Evolutionary conservation across 495 filamentous ascomycete species (phyloP).

Genomic region (Hypoxylon cercidicola): DNA sequence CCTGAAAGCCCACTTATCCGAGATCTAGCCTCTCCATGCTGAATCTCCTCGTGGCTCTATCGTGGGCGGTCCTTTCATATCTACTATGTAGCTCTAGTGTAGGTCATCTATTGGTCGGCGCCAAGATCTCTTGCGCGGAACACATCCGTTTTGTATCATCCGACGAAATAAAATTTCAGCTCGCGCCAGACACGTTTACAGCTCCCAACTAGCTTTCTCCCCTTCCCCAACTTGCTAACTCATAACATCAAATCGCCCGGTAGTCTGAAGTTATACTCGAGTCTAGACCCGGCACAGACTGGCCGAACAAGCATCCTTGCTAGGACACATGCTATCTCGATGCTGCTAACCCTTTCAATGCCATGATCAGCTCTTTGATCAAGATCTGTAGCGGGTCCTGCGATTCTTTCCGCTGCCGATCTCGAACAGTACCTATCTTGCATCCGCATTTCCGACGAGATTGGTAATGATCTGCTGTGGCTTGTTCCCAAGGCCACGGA

Average conservation of each 20-base stretch:
- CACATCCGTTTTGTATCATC: conserved; percentile 1
- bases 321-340: conserved; percentile 15
- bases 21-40: conserved; percentile 1
- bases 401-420: conserved; percentile 9
- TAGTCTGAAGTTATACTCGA: background rate
- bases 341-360: conserved; percentile 29
- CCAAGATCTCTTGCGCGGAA: background rate
- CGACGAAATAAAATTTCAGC: conserved; percentile 8
- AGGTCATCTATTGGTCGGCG: background rate
- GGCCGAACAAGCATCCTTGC: conserved; percentile 15
- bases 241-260: too few species aligned
- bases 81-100: background rate
- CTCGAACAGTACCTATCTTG: background rate
- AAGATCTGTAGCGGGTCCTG: conserved; percentile 31
- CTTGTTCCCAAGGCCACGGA: conserved; percentile 1
- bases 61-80: conserved; percentile 1
- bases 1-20: conserved; percentile 11
- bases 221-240: too few species aligned
- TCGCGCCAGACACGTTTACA: background rate
- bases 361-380: conserved; percentile 27
- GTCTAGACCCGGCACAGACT: conserved; percentile 4
- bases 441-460: conserved; percentile 1
- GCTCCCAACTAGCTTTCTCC: too few species aligned
- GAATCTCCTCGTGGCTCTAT: conserved; percentile 16
- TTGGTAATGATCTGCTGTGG: conserved; percentile 21